Conservation (phyloP, 2,329 filamentous ascomycete genomes). For the Trichoderma sp. region DNA sequence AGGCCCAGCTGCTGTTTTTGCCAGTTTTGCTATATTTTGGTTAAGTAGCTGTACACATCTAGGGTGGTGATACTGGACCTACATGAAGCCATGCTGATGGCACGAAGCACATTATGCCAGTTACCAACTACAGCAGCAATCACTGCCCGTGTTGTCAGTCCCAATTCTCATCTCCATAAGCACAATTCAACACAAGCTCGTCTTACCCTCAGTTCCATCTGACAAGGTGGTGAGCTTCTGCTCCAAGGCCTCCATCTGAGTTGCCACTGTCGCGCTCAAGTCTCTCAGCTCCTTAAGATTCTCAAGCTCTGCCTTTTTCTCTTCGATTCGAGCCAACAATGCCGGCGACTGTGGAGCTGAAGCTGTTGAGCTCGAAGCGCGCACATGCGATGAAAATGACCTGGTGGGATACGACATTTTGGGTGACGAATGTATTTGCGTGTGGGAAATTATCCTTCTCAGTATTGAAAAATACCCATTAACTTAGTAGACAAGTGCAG, state of each 20-base stretch:
- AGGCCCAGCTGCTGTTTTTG: conserved; percentile 52
- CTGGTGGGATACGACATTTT: conserved; percentile 57
- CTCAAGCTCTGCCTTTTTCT: conserved; percentile 82
- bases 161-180: neutral
- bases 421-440: neutral
- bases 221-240: conserved; percentile 74
- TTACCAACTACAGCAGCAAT: conserved; percentile 82
- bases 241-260: conserved; percentile 79
- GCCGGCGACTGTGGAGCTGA: conserved; percentile 63
- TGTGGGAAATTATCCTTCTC: neutral
- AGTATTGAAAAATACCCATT: neutral
- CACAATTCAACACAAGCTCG: neutral
- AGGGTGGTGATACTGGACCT: conserved; percentile 34
- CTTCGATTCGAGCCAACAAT: conserved; percentile 72
- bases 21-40: conserved; percentile 59
- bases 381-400: conserved; percentile 63
- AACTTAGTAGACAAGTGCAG: neutral
- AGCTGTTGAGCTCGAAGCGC: conserved; percentile 53
- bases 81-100: conserved; percentile 86
- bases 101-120: conserved; percentile 82
- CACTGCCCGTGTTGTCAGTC: conserved; percentile 40
- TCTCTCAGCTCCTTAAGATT: conserved; percentile 74
- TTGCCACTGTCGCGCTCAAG: conserved; percentile 72
- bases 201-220: conserved; percentile 73
- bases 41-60: neutral